Evolutionary conservation across 202 grass and related monocot genomes (phyloP), one percentile per base, ranked within the genome.

Genomic region (Brachypodium distachyon): DNA sequence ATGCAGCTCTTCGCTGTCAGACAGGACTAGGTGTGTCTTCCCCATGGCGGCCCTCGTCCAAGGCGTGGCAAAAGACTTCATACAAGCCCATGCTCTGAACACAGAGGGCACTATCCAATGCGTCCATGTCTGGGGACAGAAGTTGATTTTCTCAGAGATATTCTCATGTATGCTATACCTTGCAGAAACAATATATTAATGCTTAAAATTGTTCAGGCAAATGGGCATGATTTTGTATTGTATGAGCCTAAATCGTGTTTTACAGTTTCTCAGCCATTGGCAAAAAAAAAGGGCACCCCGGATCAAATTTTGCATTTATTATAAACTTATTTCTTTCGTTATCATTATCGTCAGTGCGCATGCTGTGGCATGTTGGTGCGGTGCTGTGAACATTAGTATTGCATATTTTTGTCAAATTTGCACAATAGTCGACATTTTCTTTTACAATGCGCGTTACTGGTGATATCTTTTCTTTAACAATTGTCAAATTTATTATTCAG

Each of bases 401-500:
- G 60, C 21, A 33, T 60, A 22, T 42, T 3, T 59, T 75, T 61
- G 1, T 44, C 18, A 36, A 46, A 64, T 55, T 65, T 66, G 23
- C 58, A 19, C 34, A 54, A 44, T 9, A 46, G 12, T 7, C 1
- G 29, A 42, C n/a, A 9, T 69, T 69, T 71, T 72, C 22, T 59
- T 56, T 62, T 34, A 68, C 8, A 22, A 59, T 42, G 6, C 4
- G 3, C 41, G 17, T 4, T n/a, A 9, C 9, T 53, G 53, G 42
- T 86, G 52, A 75, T 67, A n/a, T 9, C 26, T 61, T 69, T 71
- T 64, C 21, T 59, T 57, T 18, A 26, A 60, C 3, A 29, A 58
- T 7, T 80, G 11, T 16, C 42, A 37, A 16, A 50, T 41, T 81
- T 86, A 8, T 53, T 42, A 6, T 73, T n/a, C 72, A 92, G 90